phyloP scores from a whole-genome alignment of 2,329 filamentous ascomycete genomes.

The Calonectria honghensis region DNA sequence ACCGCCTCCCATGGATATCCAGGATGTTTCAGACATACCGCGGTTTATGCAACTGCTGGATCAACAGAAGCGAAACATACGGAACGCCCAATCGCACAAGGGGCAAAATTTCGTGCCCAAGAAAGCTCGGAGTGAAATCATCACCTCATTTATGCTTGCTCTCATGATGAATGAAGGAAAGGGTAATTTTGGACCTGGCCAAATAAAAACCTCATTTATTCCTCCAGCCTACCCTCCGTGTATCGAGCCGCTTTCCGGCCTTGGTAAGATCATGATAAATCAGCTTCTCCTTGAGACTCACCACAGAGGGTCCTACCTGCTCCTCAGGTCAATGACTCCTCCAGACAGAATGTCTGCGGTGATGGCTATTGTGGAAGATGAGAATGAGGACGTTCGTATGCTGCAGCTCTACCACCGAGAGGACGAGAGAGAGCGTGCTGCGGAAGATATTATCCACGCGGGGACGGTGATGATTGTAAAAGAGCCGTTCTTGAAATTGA shows the following conservation, averaged over 20 bases:
- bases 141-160: not conserved
- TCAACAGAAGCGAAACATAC: not conserved
- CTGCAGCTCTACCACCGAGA: constrained; percentile 66
- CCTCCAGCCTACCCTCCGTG: constrained; percentile 38
- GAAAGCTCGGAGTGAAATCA: not conserved
- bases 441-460: constrained; percentile 58
- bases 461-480: constrained; percentile 67
- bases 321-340: constrained; percentile 49
- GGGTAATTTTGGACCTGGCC: not conserved
- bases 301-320: constrained; percentile 43
- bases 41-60: not conserved
- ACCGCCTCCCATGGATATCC: not conserved
- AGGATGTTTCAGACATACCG: not conserved
- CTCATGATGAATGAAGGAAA: not conserved
- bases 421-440: constrained; percentile 58
- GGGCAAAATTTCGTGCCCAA: not conserved
- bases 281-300: constrained; percentile 44
- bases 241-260: not conserved
- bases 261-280: constrained; percentile 30
- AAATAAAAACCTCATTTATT: not conserved
- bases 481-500: constrained; percentile 71
- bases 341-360: constrained; percentile 45
- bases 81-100: not conserved
- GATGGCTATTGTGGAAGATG: constrained; percentile 63
- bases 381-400: constrained; percentile 57